A percentile compares a stretch with the other conserved stretches of the same genome.
Conservation (phyloP, 2,329 filamentous ascomycete species). For the Colletotrichum sp. region DNA sequence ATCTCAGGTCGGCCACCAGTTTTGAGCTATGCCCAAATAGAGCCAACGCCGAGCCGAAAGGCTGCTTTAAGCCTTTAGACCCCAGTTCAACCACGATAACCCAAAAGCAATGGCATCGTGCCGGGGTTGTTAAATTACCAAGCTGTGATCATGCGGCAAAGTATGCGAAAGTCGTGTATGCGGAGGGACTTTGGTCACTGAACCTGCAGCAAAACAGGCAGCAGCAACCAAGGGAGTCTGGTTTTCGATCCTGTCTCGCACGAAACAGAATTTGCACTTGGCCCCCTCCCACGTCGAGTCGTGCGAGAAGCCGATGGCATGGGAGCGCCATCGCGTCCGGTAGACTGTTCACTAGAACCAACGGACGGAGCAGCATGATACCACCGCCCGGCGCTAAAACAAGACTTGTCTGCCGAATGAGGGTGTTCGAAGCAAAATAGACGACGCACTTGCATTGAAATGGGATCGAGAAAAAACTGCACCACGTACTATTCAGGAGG, state of each 20-base stretch:
- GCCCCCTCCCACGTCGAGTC: background rate
- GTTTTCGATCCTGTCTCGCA: background rate
- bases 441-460: background rate
- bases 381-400: background rate
- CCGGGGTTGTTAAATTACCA: background rate
- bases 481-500: background rate
- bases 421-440: background rate
- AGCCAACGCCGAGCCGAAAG: background rate
- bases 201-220: background rate
- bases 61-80: background rate
- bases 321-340: background rate
- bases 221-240: background rate
- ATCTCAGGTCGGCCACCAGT: background rate
- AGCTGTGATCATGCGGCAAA: background rate
- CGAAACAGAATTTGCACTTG: background rate
- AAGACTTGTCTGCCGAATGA: background rate
- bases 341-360: background rate
- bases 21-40: background rate
- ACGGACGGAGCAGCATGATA: background rate
- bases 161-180: background rate
- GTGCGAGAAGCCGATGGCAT: background rate
- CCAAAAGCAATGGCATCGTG: background rate
- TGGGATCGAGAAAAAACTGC: background rate
- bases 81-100: background rate
- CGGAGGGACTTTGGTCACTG: background rate